Base-by-base conservation (phyloP, 371 early-diverging fungal species). In the Furculomyces boomerangus region DNA sequence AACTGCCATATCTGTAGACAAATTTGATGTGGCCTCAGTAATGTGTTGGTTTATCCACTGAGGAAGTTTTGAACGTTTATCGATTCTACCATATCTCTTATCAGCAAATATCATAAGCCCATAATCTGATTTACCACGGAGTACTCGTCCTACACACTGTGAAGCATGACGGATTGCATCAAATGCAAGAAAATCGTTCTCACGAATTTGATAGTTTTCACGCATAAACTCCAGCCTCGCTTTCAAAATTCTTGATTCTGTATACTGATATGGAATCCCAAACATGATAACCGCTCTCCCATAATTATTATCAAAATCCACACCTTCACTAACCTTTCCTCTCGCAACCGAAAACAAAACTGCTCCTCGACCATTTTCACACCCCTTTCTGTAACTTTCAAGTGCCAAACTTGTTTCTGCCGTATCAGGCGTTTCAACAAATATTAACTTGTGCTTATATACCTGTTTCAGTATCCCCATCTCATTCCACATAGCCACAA, bases 101-200 rank as follows among this genome's bases (percentile, higher is more conserved):
- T 99, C 99, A 3, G 98, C 99, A 74, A 99, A 86, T 28, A 99
- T 81, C 98, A 99, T 99, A 32, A 99, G 64, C 18, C 99, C 99
- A 66, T 99, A 99, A 66, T 99, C 99, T 0, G 87, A 90, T 65
- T 97, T 99, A 60, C 97, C 96, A 51, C 99, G 75, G 55, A 99
- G 58, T 10, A 98, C 99, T 55, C 99, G 81, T 30, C 99, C 99
- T 16, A 95, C 88, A 70, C 99, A 99, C 72, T 99, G 99, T 8
- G 99, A 98, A 53, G 98, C 98, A 71, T 99, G 99, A 5, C 99
- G 82, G 80, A 99, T 86, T 0, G 99, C 99, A 65, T 99, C 99
- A 72, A 99, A 99, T 0, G 95, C 92, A 59, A 99, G 71, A 66
- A 98, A 99, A 57, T 99, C 99, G 65, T 92, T 93, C 68, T 99